Conservation (phyloP, 495 filamentous ascomycete genomes). For the Beverwykella pulmonaria region DNA sequence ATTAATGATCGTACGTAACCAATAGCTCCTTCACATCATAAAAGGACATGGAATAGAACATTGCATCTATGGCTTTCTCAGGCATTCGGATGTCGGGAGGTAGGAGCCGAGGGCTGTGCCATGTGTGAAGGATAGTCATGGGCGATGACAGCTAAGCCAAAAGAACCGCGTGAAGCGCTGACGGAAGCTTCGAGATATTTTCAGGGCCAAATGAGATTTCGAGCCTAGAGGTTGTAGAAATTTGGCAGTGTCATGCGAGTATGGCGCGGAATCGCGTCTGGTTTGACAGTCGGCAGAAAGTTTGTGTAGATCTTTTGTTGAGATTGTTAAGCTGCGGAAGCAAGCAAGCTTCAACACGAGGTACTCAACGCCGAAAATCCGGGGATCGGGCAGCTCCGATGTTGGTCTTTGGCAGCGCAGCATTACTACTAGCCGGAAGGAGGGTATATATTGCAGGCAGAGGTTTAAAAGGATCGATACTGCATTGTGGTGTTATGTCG, state of each 20-base stretch:
- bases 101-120: background rate
- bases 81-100: background rate
- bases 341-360: no score
- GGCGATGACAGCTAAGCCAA: background rate
- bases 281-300: slow-evolving; percentile 15
- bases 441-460: no score
- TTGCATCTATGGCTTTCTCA: background rate
- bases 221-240: background rate
- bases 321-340: no score
- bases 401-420: no score
- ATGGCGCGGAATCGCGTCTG: slow-evolving; percentile 8
- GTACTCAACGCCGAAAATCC: no score
- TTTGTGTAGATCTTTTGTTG: background rate
- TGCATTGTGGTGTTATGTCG: no score
- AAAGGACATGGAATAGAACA: background rate
- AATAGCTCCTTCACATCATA: background rate
- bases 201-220: slow-evolving; percentile 2
- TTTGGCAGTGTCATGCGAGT: background rate
- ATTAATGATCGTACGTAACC: background rate
- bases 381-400: no score
- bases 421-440: no score
- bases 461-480: no score
- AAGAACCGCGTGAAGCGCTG: background rate
- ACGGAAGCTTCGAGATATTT: background rate
- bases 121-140: background rate